Conservation (phyloP, 805 yeast species). For the Candida koratica region DNA sequence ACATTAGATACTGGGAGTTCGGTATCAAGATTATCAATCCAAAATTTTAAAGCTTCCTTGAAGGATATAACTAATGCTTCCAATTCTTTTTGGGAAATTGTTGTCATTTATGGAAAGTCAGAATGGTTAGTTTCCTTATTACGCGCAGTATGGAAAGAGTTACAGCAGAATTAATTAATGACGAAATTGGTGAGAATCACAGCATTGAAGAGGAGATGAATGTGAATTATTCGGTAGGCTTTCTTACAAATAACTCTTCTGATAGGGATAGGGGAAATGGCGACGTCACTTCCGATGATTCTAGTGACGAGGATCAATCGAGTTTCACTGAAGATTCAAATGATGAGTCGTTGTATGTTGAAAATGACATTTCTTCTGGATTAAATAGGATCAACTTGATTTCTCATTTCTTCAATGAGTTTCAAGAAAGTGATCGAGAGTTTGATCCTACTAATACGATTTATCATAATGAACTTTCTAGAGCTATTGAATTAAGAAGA, state of each 20-base stretch:
- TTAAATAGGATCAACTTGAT: conserved; percentile 8
- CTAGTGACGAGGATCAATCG: background rate
- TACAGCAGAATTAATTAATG: conserved; percentile 3
- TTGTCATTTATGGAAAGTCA: conserved; percentile 11
- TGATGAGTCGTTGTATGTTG: conserved; percentile 2
- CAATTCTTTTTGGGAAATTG: conserved; percentile 20
- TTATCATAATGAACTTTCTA: background rate
- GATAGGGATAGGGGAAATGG: conserved; percentile 16
- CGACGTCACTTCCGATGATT: conserved; percentile 17
- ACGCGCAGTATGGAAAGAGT: conserved; percentile 5
- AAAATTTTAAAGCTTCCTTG: conserved; percentile 28
- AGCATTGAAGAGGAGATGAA: no score
- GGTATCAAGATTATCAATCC: conserved; percentile 18
- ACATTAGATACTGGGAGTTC: conserved; percentile 25
- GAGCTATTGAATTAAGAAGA: conserved; percentile 6
- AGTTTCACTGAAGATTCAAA: conserved; percentile 10
- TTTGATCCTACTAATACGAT: background rate
- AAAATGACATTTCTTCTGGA: conserved; percentile 6
- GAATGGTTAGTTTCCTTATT: background rate
- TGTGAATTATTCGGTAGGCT: no score
- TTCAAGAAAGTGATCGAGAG: conserved; percentile 1
- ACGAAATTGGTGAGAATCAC: no score
- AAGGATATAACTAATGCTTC: conserved; percentile 23
- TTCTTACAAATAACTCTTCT: no score
- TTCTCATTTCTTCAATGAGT: conserved; percentile 8